phyloP scores from a whole-genome alignment of 176 grass and related monocot genomes.

The Aegilops longissima region DNA sequence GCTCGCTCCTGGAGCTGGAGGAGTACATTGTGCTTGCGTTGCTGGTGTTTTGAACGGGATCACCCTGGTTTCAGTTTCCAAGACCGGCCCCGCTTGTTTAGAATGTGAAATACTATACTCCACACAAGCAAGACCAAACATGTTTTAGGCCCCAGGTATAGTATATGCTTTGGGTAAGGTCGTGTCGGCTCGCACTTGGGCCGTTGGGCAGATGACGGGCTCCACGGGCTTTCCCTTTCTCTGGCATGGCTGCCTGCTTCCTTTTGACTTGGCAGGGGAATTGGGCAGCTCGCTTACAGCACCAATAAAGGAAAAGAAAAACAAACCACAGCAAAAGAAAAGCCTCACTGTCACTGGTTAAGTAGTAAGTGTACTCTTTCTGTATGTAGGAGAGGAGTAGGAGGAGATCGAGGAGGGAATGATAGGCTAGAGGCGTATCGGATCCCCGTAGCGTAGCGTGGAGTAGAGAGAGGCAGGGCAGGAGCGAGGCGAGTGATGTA shows the following conservation, averaged over 20 bases:
- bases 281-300: slow-evolving; percentile 31
- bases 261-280: slow-evolving; percentile 79
- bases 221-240: slow-evolving; percentile 85
- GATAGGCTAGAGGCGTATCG: slow-evolving; percentile 35
- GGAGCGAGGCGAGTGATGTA: neutral
- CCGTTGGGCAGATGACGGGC: slow-evolving; percentile 49
- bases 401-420: neutral
- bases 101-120: neutral
- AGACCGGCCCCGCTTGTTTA: neutral
- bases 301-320: slow-evolving; percentile 44
- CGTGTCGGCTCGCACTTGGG: slow-evolving; percentile 49
- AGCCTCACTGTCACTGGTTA: neutral
- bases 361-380: too few species aligned
- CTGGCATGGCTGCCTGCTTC: slow-evolving; percentile 60
- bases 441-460: slow-evolving; percentile 38
- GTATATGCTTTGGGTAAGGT: slow-evolving; percentile 30
- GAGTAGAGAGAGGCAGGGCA: neutral
- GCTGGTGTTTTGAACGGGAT: neutral
- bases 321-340: slow-evolving; percentile 32
- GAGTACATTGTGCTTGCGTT: slow-evolving; percentile 15
- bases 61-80: neutral
- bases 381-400: neutral
- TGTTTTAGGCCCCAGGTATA: neutral
- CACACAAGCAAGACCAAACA: neutral
- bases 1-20: neutral